These are phyloP conservation scores for Phalaenopsis equestris DNA, from an alignment of 106 monocot genomes.

Conservation along the genomic window DNA sequence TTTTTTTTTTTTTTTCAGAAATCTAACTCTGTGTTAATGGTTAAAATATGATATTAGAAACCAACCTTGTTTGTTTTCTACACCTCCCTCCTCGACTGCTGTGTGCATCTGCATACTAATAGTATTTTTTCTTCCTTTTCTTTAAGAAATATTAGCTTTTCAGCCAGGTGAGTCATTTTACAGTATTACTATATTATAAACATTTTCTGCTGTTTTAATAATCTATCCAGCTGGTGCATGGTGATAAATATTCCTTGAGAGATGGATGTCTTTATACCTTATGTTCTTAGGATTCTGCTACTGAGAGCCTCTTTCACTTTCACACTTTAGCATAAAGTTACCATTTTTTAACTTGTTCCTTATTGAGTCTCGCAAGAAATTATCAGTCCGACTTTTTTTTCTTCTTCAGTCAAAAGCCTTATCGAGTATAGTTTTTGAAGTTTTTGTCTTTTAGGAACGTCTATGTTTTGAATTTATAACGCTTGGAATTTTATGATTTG, in stretches of 20 bases:
- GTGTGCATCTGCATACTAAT: background rate
- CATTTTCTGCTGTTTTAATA: slow-evolving; percentile 22
- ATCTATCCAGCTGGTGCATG: slow-evolving; percentile 35
- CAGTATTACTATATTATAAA: slow-evolving; percentile 11
- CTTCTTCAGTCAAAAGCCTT: slow-evolving; percentile 4
- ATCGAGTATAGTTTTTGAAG: background rate
- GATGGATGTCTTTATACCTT: slow-evolving; percentile 13
- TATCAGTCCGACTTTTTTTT: slow-evolving; percentile 32
- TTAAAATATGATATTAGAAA: too few relatives aligned
- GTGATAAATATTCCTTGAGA: slow-evolving; percentile 15
- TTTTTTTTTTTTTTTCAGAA: too few relatives aligned
- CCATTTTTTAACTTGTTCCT: slow-evolving; percentile 52
- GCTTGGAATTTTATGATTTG: background rate
- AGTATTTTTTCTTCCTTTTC: background rate
- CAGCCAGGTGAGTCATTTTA: slow-evolving; percentile 22
- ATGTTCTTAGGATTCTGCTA: slow-evolving; percentile 30
- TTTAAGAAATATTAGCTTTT: slow-evolving; percentile 50
- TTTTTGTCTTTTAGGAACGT: background rate
- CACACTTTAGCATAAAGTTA: slow-evolving; percentile 62
- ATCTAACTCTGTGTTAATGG: too few relatives aligned
- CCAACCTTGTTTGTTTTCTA: background rate
- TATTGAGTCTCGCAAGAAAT: slow-evolving; percentile 57
- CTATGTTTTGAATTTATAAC: background rate
- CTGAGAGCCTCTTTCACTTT: slow-evolving; percentile 54
- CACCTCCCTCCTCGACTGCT: background rate